phyloP scores from a whole-genome alignment of 2,329 filamentous ascomycete genomes.

The Phaeosphaeria sp. region DNA sequence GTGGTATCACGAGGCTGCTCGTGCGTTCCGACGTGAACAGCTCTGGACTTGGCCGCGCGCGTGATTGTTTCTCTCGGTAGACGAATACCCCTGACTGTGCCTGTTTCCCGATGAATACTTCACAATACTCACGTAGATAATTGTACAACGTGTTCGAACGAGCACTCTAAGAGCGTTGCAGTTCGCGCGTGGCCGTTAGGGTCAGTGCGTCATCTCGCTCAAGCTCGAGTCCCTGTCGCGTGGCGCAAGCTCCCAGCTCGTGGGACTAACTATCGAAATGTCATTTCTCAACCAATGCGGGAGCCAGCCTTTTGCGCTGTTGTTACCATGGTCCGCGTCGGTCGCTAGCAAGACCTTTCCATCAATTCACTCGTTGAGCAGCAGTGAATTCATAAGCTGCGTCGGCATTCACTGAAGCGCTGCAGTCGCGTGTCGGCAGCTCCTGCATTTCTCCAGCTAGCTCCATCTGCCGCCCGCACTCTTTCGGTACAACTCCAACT shows the following conservation, averaged over 20 bases:
- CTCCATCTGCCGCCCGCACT: constrained; percentile 20
- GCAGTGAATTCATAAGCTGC: neutral
- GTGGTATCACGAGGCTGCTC: constrained; percentile 1
- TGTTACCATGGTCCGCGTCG: neutral
- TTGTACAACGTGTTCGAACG: neutral
- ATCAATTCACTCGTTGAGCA: neutral
- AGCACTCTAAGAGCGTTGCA: too few relatives aligned
- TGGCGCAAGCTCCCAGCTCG: constrained; percentile 18
- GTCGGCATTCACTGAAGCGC: neutral
- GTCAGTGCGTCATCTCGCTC: constrained; percentile 2
- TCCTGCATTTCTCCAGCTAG: constrained; percentile 15
- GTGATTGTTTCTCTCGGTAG: neutral
- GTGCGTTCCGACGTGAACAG: neutral
- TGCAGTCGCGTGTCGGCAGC: constrained; percentile 9
- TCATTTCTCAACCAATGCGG: constrained; percentile 22
- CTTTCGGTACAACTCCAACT: constrained; percentile 24
- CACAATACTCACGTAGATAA: neutral
- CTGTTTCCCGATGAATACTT: neutral
- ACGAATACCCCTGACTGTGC: neutral
- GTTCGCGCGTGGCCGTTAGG: constrained; percentile 1
- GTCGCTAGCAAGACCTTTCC: neutral
- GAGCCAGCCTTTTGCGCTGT: neutral
- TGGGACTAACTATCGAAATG: constrained; percentile 4
- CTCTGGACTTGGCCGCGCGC: neutral
- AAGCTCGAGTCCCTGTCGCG: constrained; percentile 5